Evolutionary conservation across 1,284 basidiomycete genomes (phyloP), one percentile per base, ranked within the genome.

Genomic region (Clitocybe nebularis): DNA sequence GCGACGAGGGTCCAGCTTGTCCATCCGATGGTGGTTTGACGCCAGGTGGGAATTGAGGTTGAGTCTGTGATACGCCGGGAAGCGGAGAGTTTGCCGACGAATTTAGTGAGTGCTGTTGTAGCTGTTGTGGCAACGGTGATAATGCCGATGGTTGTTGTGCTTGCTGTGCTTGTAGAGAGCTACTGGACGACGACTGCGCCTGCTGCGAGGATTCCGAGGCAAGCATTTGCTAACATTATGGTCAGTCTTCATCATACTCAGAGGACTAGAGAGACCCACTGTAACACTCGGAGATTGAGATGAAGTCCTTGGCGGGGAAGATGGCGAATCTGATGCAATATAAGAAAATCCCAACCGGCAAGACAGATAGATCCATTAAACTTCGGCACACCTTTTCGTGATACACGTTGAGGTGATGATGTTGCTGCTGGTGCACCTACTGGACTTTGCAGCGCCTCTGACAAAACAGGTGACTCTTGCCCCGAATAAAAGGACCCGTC

Each of bases 401-500:
- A 41, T 21, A 57, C 55, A 41, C 64, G 67, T 45, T 72, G 71
- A 32, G 82, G 82, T 39, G 82, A 83, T 20, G 79, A 77, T 24
- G 74, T 71, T 39, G 75, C 74, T 39, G 66, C 72, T 33, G 75
- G 73, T 43, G 70, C 75, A 50, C 72, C 67, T 38, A 72, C 61
- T 46, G 77, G 74, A 45, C 76, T 73, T 26, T 75, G 70, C 16
- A 75, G 68, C 36, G 82, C 81, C 55, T 89, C 84, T 35, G 84
- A 85, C 44, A 86, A 59, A 46, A 78, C 75, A 42, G 84, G 84
- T 9, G 86, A 88, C 49, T 79, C 76, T 61, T 73, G 76, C 37
- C 71, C 77, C 49, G 75, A 85, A 57, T 82, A 81, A 48, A 84
- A 74, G n/a, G 81, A 84, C 39, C 76, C 75, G 52, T 88, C 84